These are phyloP conservation scores for Trichophyton schoenleinii DNA, from an alignment of 2,329 filamentous ascomycete genomes.

Conservation along the genomic window DNA sequence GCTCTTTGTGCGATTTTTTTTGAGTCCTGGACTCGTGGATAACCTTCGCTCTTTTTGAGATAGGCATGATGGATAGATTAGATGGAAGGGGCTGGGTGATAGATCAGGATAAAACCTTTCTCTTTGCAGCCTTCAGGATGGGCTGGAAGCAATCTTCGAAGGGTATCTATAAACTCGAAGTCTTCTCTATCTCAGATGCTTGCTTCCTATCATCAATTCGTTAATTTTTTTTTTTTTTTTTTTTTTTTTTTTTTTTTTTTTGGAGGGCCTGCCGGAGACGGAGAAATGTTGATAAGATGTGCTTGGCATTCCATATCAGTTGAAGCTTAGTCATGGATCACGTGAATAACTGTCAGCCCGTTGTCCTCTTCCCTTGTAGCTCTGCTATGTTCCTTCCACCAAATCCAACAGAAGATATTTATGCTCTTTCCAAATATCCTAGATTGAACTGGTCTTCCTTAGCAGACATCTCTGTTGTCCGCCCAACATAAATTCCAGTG, in stretches of 20 bases:
- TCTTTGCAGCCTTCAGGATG: not conserved
- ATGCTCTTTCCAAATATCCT: too few species aligned
- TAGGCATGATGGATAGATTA: conserved; percentile 59
- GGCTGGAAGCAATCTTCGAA: not conserved
- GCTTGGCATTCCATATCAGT: not conserved
- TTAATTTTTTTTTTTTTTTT: not conserved
- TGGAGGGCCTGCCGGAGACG: not conserved
- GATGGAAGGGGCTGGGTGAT: not conserved
- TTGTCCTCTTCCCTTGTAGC: too few species aligned
- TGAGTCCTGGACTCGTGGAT: conserved; percentile 80
- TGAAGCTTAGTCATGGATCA: not conserved
- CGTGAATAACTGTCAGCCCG: not conserved
- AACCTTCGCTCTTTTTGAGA: conserved; percentile 84
- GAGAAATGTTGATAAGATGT: not conserved
- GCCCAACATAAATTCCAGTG: too few species aligned
- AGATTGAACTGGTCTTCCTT: too few species aligned
- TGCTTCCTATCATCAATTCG: conserved; percentile 17
- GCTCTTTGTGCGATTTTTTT: conserved; percentile 86
- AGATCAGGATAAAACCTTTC: not conserved
- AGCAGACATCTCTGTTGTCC: too few species aligned
- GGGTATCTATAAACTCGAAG: not conserved
- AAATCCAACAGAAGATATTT: too few species aligned
- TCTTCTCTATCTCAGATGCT: not conserved
- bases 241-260: not conserved
- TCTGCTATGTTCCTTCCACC: too few species aligned